Evolutionary conservation across 148 eudicot genomes (phyloP), one percentile per base, ranked within the genome.

Genomic region (Nyssa sinensis): DNA sequence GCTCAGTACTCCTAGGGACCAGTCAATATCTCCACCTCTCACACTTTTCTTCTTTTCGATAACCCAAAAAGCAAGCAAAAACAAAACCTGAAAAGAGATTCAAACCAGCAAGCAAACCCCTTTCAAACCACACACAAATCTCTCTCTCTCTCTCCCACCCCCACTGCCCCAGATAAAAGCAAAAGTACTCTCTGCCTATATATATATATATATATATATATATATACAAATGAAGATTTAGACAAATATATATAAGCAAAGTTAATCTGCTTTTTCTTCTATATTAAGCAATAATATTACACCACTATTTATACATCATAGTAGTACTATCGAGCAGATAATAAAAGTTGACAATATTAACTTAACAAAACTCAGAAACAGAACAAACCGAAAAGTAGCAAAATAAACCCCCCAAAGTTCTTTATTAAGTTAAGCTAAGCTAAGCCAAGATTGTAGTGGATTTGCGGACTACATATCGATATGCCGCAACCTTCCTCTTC

Each of bases 401-500:
- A 55, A 7, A 1, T 37, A 3, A 37, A 44, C 51, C 51, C 51
- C 16, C n/a, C n/a, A n/a, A n/a, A 44, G 51, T 44, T 44, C 51
- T 44, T 44, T 3, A 44, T 14, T 44, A 44, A 44, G n/a, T n/a
- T n/a, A 44, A 55, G 24, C 31, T 61, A 25, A n/a, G n/a, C n/a
- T n/a, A n/a, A n/a, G n/a, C n/a, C 31, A 67, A 78, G 49, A 73
- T 44, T 2, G 82, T 61, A 0, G 85, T 13, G 2, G 91, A 82
- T 76, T 92, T 94, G 11, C 88, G 86, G 13, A 94, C 98, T 0
- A 86, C 37, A 67, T 92, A 94, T 24, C 98, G 88, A 41, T 94
- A 92, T 2, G 97, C 93, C 0, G 98, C 97, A 1, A 92, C 98
- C 81, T 94, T 94, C 74, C 84, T 78, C 73, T 71, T 86, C 41